Conservation (phyloP, 805 yeast species). For the Diddensiella santjacobensis region DNA sequence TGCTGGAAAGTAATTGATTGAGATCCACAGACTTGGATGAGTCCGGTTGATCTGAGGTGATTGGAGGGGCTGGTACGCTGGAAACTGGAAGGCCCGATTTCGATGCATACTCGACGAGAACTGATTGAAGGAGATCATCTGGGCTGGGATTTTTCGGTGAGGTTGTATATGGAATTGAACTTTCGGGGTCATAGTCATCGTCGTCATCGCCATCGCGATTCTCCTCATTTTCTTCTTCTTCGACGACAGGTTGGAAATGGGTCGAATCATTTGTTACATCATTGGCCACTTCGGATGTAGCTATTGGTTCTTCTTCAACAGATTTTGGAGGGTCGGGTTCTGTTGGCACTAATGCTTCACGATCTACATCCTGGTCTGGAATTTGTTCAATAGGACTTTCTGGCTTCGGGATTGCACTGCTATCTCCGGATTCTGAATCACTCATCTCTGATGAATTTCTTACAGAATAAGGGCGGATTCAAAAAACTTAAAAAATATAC, state of each 20-base stretch:
- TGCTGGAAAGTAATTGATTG: constrained; percentile 12
- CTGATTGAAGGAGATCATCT: constrained; percentile 17
- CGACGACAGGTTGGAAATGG: neutral
- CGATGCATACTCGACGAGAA: constrained; percentile 14
- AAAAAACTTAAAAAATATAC: no score
- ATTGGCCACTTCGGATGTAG: no score
- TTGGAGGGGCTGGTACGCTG: constrained; percentile 6
- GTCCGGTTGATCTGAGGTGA: constrained; percentile 6
- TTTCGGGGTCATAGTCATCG: constrained; percentile 26
- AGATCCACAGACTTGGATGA: constrained; percentile 2
- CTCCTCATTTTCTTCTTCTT: constrained; percentile 11
- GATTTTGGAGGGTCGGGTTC: no score
- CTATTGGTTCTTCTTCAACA: no score
- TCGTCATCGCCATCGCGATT: no score
- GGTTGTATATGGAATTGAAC: neutral
- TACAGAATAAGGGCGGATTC: no score
- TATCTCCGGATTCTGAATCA: no score
- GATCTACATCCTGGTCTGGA: neutral
- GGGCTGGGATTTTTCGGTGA: constrained; percentile 11
- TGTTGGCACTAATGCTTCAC: neutral
- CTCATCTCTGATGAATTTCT: no score
- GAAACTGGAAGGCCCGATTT: constrained; percentile 6
- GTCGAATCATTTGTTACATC: no score
- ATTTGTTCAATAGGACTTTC: neutral
- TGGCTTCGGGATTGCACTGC: no score